These are phyloP conservation scores for Globisporangium solare DNA, from an alignment of 352 stramenopile genomes.

Conservation along the genomic window DNA sequence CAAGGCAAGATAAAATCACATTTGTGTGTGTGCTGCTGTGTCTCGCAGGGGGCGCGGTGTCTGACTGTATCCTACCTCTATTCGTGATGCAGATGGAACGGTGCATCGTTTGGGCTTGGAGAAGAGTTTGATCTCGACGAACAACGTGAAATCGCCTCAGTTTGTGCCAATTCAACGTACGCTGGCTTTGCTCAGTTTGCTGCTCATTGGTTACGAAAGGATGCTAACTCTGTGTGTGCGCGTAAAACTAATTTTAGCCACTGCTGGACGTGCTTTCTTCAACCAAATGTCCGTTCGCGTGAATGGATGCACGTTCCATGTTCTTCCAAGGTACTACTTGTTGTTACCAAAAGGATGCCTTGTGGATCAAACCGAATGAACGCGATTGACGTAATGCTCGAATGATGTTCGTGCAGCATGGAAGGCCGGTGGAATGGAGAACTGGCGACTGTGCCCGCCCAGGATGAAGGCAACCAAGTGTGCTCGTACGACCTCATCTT, in stretches of 20 bases:
- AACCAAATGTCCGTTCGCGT: slow-evolving; percentile 85
- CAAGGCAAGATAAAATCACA: slow-evolving; percentile 22
- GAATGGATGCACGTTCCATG: slow-evolving; percentile 82
- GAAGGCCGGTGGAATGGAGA: slow-evolving; percentile 87
- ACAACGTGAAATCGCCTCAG: slow-evolving; percentile 35
- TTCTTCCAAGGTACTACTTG: slow-evolving; percentile 48
- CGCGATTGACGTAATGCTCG: neutral
- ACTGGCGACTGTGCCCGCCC: slow-evolving; percentile 55
- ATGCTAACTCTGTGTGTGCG: neutral
- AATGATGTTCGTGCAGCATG: slow-evolving; percentile 30
- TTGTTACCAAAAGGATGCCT: neutral
- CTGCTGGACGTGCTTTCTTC: slow-evolving; percentile 66
- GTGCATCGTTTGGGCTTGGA: slow-evolving; percentile 79
- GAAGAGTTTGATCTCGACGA: slow-evolving; percentile 79
- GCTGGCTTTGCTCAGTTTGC: neutral
- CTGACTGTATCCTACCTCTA: neutral
- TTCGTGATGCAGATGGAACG: slow-evolving; percentile 44
- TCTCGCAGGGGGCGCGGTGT: neutral
- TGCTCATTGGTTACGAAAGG: neutral
- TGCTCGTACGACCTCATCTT: slow-evolving; percentile 84
- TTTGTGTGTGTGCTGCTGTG: too few relatives aligned
- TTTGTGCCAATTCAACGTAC: slow-evolving; percentile 56
- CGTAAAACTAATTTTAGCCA: slow-evolving; percentile 7
- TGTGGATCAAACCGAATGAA: neutral
- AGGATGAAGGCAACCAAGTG: slow-evolving; percentile 80